Base-by-base conservation (phyloP, 164 flowering plant genomes). In the Vitis labrusca region DNA sequence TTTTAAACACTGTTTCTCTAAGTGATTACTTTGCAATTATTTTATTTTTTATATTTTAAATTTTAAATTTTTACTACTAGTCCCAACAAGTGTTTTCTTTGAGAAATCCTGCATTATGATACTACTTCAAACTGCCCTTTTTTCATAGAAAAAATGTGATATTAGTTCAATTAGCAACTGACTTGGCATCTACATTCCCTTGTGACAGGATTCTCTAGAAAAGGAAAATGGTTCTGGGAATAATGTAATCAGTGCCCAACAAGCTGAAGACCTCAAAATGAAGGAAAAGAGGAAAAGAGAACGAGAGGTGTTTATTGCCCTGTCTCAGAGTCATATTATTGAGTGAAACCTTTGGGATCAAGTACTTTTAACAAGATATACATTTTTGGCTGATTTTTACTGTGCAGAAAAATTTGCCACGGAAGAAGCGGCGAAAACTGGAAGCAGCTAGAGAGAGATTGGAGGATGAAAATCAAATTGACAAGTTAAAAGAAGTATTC, bases 371-470 rank as follows among this genome's bases (percentile, higher is more conserved):
- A 50, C 9, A 14, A 51, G 19, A 29, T 65, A 5, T 56, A 23
- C 3, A 23, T 5, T 54, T 19, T 64, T 68, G 10, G 44, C 50
- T 59, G 10, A 10, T 66, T 72, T 57, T 17, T 37, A 59, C 27
- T 63, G 10, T 69, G 8, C 80, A 93, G 97, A 93, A 89, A 86
- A 81, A 88, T 69, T 68, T 95, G 83, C 99, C 98, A 5, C 84
- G 97, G 53, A 93, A 88, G 79, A 85, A 95, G 71, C 87, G 97
- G 51, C 84, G 98, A 73, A 89, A 88, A 73, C 68, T 95, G 69
- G 95, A 95, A 81, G 97, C 98, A 59, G 87, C 87, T 52, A 82
- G 92, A 76, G 98, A 91, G 80, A 90, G 76, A 87, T 73, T 91
- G 81, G 99, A 93, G 67, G 94, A 91, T 30, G 91, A 84, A 50